Conservation (phyloP, 1,284 basidiomycete species). For the Vanrija humicola region DNA sequence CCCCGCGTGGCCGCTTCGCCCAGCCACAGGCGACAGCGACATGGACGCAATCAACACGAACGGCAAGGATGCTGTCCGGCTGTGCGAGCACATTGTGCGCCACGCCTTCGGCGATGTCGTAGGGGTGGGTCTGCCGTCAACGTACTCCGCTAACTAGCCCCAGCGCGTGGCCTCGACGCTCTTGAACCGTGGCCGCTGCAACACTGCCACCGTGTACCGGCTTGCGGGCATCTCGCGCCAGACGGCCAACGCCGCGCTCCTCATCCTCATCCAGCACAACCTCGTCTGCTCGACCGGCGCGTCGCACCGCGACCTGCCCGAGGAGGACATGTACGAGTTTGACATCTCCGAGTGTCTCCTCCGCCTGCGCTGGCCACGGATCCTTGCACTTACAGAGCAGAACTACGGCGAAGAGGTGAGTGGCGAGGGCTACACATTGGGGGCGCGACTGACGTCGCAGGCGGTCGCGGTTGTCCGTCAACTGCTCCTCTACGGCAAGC, state of each 20-base stretch:
- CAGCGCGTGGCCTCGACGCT: constrained; percentile 76
- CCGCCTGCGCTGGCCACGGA: constrained; percentile 72
- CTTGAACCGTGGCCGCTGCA: constrained; percentile 78
- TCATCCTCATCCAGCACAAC: constrained; percentile 89
- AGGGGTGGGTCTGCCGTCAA: constrained; percentile 28
- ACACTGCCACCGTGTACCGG: constrained; percentile 57
- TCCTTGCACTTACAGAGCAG: constrained; percentile 67
- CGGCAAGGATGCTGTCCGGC: constrained; percentile 49
- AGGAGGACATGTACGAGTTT: constrained; percentile 60
- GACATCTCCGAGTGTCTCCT: constrained; percentile 74
- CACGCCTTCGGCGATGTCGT: constrained; percentile 47
- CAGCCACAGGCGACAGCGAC: not conserved
- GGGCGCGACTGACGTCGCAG: constrained; percentile 48
- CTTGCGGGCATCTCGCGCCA: constrained; percentile 66
- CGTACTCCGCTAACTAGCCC: not conserved
- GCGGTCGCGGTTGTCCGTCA: constrained; percentile 68
- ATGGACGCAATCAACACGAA: constrained; percentile 22
- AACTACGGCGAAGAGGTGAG: constrained; percentile 67
- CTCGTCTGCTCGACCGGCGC: constrained; percentile 75
- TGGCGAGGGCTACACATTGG: constrained; percentile 1
- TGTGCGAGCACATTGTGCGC: constrained; percentile 47
- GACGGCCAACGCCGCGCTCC: constrained; percentile 59
- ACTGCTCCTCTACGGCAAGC: constrained; percentile 79
- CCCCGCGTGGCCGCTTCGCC: too few relatives aligned
- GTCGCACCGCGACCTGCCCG: constrained; percentile 54